Base-by-base conservation (phyloP, 78 protist species). In the Dictyostelium firmibasis region DNA sequence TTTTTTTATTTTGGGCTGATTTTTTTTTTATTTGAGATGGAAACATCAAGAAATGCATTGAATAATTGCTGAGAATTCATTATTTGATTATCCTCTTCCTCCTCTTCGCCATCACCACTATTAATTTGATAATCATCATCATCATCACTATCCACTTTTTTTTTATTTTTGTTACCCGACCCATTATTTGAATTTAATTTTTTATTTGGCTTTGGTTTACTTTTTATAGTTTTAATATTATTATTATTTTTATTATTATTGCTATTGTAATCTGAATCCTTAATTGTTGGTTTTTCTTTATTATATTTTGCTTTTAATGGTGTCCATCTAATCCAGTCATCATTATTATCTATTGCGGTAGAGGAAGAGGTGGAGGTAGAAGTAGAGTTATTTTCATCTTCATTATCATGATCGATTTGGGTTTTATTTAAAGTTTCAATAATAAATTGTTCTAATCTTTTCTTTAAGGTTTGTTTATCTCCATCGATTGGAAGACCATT, bases 391-490 rank as follows among this genome's bases (percentile, higher is more conserved):
- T 57, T 57, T 14, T 69, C n/a, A 20, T 69, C 35, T 3, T 70
- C 29, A 31, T 36, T 50, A 29, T 31, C 77, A 57, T 6, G 7
- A 75, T 75, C 81, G 35, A 33, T 75, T 75, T 75, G 41, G 0
- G 57, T 35, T 9, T 35, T 76, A n/a, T 78, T 41, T 78, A 57
- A 74, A 16, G 50, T 72, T 38, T 33, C 7, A 35, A 88, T 64
- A 60, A 88, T 88, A 44, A 43, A 88, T 20, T 64, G 31, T 60
- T 88, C 93, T 18, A 88, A 43, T 41, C 93, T 47, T 60, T 53
- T 31, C 67, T 88, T 88, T 23, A 88, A 35, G 1, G 69, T 27
- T 23, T 69, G 25, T 67, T 88, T 88, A 10, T 50, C 20, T 27
- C 93, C 93, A 8, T 25, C 74, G 35, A 85, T 62, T 14, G 10